Evolutionary conservation across 2,329 filamentous ascomycete species (phyloP).

Genomic region (Emmonsiellopsis sp.): DNA sequence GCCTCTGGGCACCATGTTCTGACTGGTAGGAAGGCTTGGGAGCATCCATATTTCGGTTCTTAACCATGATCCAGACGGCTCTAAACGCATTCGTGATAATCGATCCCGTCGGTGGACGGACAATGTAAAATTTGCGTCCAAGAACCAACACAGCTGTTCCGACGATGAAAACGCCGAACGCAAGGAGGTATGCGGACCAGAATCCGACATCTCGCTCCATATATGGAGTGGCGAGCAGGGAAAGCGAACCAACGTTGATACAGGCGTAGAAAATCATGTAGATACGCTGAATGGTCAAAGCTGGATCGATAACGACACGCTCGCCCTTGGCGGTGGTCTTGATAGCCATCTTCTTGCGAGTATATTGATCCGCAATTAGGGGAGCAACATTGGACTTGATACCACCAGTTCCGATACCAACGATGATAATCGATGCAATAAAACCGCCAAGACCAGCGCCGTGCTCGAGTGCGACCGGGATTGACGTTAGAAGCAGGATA

Average conservation of each 20-base stretch:
- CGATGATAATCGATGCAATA: conserved; percentile 48
- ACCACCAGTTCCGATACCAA: conserved; percentile 56
- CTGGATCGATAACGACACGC: conserved; percentile 56
- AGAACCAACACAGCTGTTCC: conserved; percentile 47
- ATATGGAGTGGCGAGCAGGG: conserved; percentile 55
- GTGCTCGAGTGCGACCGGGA: conserved; percentile 41
- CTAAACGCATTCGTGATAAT: conserved; percentile 58
- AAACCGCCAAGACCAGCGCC: conserved; percentile 47
- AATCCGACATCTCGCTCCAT: conserved; percentile 60
- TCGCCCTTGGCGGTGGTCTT: conserved; percentile 37
- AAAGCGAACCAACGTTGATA: conserved; percentile 65
- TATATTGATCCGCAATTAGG: conserved; percentile 58
- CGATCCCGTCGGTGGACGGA: conserved; percentile 49
- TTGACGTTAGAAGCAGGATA: conserved; percentile 46
- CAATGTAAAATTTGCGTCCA: conserved; percentile 36
- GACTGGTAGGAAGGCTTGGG: conserved; percentile 58
- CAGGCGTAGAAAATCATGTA: conserved; percentile 68
- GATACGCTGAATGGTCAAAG: conserved; percentile 56
- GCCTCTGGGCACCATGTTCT: conserved; percentile 35
- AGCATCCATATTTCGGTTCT: conserved; percentile 47
- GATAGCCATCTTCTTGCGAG: conserved; percentile 44
- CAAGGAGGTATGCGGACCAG: conserved; percentile 54
- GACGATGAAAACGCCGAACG: conserved; percentile 54
- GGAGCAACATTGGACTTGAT: conserved; percentile 59
- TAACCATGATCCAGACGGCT: conserved; percentile 46